phyloP scores from a whole-genome alignment of 208 protist species.

The Endotrypanum monterogeii region DNA sequence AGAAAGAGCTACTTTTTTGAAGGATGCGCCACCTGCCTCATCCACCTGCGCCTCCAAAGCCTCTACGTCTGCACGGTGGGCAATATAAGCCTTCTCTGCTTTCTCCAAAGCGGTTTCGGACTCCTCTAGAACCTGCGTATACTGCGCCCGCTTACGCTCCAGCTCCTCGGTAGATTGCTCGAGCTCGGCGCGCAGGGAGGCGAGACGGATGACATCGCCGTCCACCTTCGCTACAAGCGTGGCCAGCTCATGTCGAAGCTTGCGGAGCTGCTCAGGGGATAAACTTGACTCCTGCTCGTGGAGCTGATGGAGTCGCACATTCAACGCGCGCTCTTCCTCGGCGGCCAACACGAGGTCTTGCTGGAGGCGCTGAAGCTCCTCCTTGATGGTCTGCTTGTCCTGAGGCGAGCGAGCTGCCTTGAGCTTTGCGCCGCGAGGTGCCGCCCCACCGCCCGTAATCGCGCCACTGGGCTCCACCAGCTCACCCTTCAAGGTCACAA shows the following conservation, averaged over 20 bases:
- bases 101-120: constrained; percentile 36
- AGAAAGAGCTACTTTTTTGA: constrained; percentile 56
- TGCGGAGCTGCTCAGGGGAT: constrained; percentile 54
- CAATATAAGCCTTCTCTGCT: constrained; percentile 46
- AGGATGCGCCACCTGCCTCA: constrained; percentile 70
- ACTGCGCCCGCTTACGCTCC: constrained; percentile 24
- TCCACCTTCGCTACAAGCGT: constrained; percentile 50
- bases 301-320: constrained; percentile 68
- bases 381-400: constrained; percentile 75
- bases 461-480: constrained; percentile 97
- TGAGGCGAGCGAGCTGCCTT: constrained; percentile 77
- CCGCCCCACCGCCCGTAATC: constrained; percentile 98
- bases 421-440: constrained; percentile 81
- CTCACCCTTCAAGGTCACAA: constrained; percentile 97
- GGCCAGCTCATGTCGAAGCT: constrained; percentile 51
- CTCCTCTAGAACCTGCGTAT: constrained; percentile 36
- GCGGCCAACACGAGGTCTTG: constrained; percentile 72
- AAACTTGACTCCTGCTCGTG: constrained; percentile 58
- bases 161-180: constrained; percentile 29
- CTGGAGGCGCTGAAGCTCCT: constrained; percentile 76
- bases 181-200: constrained; percentile 41
- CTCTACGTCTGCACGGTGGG: constrained; percentile 52
- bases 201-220: constrained; percentile 39
- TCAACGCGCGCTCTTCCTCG: constrained; percentile 65
- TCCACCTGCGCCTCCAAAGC: constrained; percentile 76